Percentiles rank a stretch among this genome's conserved stretches.
Conservation (phyloP, 495 filamentous ascomycete genomes). For the Penicillium bovifimosum region DNA sequence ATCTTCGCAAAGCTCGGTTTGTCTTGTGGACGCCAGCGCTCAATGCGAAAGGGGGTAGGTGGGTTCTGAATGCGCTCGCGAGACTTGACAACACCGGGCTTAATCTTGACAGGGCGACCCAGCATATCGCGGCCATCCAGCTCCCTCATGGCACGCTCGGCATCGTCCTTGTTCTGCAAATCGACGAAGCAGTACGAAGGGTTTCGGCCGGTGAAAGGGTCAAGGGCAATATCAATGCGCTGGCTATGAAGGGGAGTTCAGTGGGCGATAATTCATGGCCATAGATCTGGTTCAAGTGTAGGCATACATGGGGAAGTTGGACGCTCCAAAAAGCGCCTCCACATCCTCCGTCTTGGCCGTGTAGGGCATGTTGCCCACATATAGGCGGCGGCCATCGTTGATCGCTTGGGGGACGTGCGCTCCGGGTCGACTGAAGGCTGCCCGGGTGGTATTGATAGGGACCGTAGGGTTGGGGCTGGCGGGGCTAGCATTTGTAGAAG, state of each 20-base stretch:
- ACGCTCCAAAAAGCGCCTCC: slow-evolving; percentile 47
- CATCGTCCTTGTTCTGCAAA: slow-evolving; percentile 49
- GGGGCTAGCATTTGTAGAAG: slow-evolving; percentile 15
- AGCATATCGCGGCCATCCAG: slow-evolving; percentile 49
- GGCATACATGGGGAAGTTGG: slow-evolving; percentile 42
- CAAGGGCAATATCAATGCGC: slow-evolving; percentile 61
- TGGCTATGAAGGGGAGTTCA: slow-evolving; percentile 35
- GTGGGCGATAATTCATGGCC: slow-evolving; percentile 13
- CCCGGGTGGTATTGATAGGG: slow-evolving; percentile 35
- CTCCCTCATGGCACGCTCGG: slow-evolving; percentile 50
- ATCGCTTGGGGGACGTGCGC: slow-evolving; percentile 38
- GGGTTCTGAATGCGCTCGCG: slow-evolving; percentile 15
- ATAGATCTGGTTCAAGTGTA: not conserved
- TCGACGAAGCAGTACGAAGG: slow-evolving; percentile 71
- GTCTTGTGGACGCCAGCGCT: slow-evolving; percentile 36
- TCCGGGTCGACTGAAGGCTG: slow-evolving; percentile 33
- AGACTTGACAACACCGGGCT: slow-evolving; percentile 50
- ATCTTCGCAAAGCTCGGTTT: slow-evolving; percentile 13
- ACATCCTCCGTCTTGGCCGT: slow-evolving; percentile 57
- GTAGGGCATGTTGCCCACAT: slow-evolving; percentile 66
- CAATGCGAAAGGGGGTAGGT: slow-evolving; percentile 25
- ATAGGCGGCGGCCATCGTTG: slow-evolving; percentile 46
- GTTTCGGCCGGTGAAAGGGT: slow-evolving; percentile 62
- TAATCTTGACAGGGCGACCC: slow-evolving; percentile 54
- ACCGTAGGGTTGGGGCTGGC: slow-evolving; percentile 12